phyloP scores from a whole-genome alignment of 2,329 filamentous ascomycete species.

The Anisogramma anomala region DNA sequence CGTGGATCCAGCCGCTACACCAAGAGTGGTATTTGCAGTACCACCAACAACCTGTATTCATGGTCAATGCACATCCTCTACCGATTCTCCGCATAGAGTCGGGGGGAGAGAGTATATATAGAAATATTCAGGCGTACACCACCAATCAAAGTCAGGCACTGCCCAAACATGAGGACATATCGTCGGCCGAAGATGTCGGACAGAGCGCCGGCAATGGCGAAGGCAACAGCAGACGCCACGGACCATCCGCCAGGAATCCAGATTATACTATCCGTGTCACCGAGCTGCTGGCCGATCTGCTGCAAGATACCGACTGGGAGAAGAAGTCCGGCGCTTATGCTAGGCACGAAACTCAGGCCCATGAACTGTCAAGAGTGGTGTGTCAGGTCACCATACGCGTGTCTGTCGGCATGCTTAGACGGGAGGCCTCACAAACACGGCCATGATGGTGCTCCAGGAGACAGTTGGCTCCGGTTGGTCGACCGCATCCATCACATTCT shows the following conservation, averaged over 20 bases:
- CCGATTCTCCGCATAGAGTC: no score
- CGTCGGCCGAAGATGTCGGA: slow-evolving; percentile 16
- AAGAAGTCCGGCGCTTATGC: slow-evolving; percentile 14
- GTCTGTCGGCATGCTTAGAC: neutral
- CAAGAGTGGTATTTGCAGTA: slow-evolving; percentile 18
- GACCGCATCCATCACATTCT: neutral
- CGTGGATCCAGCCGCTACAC: slow-evolving; percentile 21
- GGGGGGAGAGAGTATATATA: no score
- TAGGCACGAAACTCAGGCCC: slow-evolving; percentile 8
- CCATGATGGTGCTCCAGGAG: slow-evolving; percentile 7
- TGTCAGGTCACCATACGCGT: neutral
- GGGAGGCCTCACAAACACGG: slow-evolving; percentile 8
- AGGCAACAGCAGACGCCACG: slow-evolving; percentile 14
- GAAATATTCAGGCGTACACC: no score
- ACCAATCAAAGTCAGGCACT: slow-evolving; percentile 14
- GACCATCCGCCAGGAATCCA: slow-evolving; percentile 18
- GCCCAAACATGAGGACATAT: slow-evolving; percentile 15
- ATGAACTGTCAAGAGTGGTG: slow-evolving; percentile 4
- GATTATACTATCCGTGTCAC: slow-evolving; percentile 16
- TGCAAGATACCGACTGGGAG: slow-evolving; percentile 18
- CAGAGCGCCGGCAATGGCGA: slow-evolving; percentile 14
- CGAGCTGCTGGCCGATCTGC: slow-evolving; percentile 17
- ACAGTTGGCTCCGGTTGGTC: slow-evolving; percentile 1
- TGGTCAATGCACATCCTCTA: neutral
- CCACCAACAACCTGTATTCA: slow-evolving; percentile 17